Percentiles rank a stretch among this genome's conserved stretches.
Conservation (phyloP, 306 rosid species). For the Cotoneaster glaucophyllus region DNA sequence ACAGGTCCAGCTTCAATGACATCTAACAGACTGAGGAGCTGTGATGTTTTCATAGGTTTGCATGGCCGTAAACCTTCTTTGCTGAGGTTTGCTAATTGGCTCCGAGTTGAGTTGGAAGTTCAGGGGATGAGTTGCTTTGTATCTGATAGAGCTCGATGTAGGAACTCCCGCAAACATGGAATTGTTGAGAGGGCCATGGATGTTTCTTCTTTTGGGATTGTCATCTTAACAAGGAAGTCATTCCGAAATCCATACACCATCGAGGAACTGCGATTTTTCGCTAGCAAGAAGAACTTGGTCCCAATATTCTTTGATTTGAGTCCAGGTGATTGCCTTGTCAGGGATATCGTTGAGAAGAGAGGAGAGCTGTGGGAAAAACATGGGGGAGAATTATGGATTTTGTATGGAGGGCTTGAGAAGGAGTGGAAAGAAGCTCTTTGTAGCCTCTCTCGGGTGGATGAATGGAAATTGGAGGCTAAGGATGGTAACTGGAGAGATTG, state of each 20-base stretch:
- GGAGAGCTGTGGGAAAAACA: slow-evolving; percentile 84
- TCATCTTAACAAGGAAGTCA: slow-evolving; percentile 71
- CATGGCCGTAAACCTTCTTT: slow-evolving; percentile 60
- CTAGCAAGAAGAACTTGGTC: slow-evolving; percentile 75
- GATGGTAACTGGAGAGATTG: slow-evolving; percentile 93
- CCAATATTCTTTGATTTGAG: slow-evolving; percentile 79
- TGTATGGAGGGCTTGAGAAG: slow-evolving; percentile 71
- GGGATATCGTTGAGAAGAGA: slow-evolving; percentile 85
- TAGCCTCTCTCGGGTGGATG: slow-evolving; percentile 69
- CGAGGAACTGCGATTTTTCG: slow-evolving; percentile 65
- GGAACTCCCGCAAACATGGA: slow-evolving; percentile 54
- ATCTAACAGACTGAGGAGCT: slow-evolving; percentile 57
- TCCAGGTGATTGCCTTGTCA: slow-evolving; percentile 68
- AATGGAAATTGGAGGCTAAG: slow-evolving; percentile 79
- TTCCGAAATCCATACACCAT: slow-evolving; percentile 75
- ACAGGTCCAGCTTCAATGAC: slow-evolving; percentile 56
- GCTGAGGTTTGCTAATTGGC: slow-evolving; percentile 70
- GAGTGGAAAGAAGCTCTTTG: slow-evolving; percentile 83
- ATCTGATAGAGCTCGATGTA: slow-evolving; percentile 65
- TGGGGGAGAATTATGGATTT: slow-evolving; percentile 79
- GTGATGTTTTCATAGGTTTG: slow-evolving; percentile 72
- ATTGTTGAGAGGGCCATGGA: slow-evolving; percentile 78
- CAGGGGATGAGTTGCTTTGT: slow-evolving; percentile 83
- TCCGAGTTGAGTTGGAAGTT: slow-evolving; percentile 71
- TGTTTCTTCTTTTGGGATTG: slow-evolving; percentile 74